phyloP scores from a whole-genome alignment of 2,329 filamentous ascomycete species.

The Tolypocladium paradoxum region DNA sequence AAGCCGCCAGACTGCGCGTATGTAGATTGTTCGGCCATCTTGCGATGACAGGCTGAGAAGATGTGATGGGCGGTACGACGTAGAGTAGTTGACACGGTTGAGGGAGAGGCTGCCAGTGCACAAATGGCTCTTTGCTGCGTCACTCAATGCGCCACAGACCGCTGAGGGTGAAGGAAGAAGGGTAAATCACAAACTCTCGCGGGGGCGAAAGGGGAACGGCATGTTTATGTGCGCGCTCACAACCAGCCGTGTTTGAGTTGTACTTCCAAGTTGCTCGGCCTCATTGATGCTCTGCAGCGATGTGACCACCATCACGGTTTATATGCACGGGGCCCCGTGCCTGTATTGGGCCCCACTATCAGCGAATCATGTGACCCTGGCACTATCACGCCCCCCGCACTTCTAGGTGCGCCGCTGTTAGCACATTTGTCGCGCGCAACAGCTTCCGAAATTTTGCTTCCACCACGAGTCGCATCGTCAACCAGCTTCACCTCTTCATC shows the following conservation, averaged over 20 bases:
- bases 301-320: too few species aligned
- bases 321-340: too few species aligned
- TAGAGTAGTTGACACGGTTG: too few species aligned
- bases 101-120: neutral
- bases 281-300: neutral
- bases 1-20: constrained; percentile 37
- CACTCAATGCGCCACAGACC: neutral
- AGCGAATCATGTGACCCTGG: neutral
- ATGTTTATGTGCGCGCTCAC: neutral
- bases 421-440: neutral
- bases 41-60: neutral
- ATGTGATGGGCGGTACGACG: neutral
- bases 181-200: neutral
- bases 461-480: neutral
- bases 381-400: neutral
- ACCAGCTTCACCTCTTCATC: neutral
- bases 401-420: neutral
- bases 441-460: neutral
- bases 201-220: too few species aligned
- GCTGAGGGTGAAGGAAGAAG: neutral
- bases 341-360: too few species aligned
- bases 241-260: neutral
- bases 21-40: neutral
- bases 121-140: too few species aligned
- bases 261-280: too few species aligned